These are phyloP conservation scores for Diutina ranongensis DNA, from an alignment of 1,139 yeast genomes.

Conservation along the genomic window DNA sequence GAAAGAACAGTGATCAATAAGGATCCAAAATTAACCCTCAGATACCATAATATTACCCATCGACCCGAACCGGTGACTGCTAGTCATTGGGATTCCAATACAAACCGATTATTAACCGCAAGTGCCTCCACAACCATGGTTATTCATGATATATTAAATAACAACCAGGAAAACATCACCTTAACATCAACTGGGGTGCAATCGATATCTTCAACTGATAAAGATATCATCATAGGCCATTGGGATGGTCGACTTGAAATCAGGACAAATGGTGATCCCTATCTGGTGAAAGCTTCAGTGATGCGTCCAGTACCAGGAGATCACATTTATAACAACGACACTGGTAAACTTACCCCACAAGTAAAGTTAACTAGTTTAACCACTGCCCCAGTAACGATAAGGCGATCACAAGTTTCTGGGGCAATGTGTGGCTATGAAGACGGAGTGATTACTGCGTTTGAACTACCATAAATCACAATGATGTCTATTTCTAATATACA, in stretches of 20 bases:
- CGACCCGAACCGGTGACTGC: constrained; percentile 4
- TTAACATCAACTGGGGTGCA: neutral
- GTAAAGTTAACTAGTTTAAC: neutral
- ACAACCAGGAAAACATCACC: neutral
- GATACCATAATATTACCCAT: neutral
- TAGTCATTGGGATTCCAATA: neutral
- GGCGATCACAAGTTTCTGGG: neutral
- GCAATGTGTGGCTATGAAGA: neutral
- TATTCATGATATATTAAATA: neutral
- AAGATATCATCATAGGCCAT: neutral
- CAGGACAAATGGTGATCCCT: too few species aligned
- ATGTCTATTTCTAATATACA: neutral
- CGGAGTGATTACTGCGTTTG: neutral
- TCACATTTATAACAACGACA: neutral
- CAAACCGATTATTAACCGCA: neutral
- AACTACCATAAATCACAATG: neutral
- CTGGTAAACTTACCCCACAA: neutral
- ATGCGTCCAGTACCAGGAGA: neutral
- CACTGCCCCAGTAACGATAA: neutral
- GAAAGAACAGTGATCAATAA: constrained; percentile 2
- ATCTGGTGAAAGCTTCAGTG: neutral
- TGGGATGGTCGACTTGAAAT: neutral
- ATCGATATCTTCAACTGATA: neutral
- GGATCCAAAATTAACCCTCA: neutral
- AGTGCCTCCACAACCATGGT: constrained; percentile 1